Base-by-base conservation (phyloP, 208 protist species). In the Leishmania gerbilli region DNA sequence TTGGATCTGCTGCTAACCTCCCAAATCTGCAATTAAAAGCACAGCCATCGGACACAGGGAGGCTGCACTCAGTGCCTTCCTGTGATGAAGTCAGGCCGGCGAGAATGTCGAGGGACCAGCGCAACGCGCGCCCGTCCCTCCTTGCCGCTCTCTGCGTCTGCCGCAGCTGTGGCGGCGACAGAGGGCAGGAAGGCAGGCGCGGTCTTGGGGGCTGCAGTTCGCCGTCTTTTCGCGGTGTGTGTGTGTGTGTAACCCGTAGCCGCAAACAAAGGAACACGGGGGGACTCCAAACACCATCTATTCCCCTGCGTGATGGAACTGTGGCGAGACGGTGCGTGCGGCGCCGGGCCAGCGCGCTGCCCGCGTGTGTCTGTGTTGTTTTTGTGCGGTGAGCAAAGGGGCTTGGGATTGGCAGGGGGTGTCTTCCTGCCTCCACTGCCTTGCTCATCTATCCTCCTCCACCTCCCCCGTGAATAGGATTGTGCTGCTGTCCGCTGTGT, bases 51-150 rank as follows among this genome's bases (percentile, higher is more conserved):
- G 31, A 49, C 65, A 81, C 71, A 58, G 42, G 37, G 37, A 42
- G 58, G 56, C 79, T 77, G 49, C 71, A 40, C 72, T 75, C 62
- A 62, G 77, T 83, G 76, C 79, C 74, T 79, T n/a, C 37, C 79
- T 79, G 79, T 75, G 79, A 75, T 75, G 76, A 75, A 75, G 47
- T 72, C 60, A 65, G 69, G 55, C 56, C 34, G 7, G 68, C 68
- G 68, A 72, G 68, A 72, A 17, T 71, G 34, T 42, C 17, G 55
- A 65, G 45, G 24, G 37, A 0, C n/a, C 55, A 58, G 27, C 15
- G 17, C 37, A 49, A 24, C 4, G 31, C 62, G 31, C 31, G 31
- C 31, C 9, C 31, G 3, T n/a, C 31, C 62, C 31, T 40, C 62
- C 31, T 8, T 68, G 62, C 11, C 31, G 31, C 62, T 40, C n/a